Percentiles rank a stretch among this genome's conserved stretches.
Evolutionary conservation across 306 rosid species (phyloP).

Genomic region (Trifolium dubium): DNA sequence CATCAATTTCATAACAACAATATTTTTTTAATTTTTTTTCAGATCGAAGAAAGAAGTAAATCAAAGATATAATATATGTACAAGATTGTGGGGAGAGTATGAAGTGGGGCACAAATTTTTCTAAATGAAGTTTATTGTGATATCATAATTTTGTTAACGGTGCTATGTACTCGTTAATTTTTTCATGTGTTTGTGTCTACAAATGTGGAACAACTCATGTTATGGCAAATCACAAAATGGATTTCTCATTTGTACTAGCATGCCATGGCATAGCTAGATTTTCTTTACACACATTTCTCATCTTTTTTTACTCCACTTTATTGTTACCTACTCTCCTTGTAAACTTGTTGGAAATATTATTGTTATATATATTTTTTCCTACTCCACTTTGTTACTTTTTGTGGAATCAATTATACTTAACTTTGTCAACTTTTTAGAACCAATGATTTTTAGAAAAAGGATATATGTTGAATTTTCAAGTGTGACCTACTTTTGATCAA

Average conservation of each 20-base stretch:
- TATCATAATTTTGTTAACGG: conserved; percentile 51
- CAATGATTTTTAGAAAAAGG: background rate
- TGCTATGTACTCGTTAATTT: conserved; percentile 50
- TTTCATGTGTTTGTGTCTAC: conserved; percentile 86
- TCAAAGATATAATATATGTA: conserved; percentile 22
- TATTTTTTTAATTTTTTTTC: conserved; percentile 3
- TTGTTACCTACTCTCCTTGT: conserved; percentile 47
- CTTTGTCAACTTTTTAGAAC: conserved; percentile 2
- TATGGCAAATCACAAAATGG: conserved; percentile 48
- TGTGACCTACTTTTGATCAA: background rate
- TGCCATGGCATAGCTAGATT: conserved; percentile 35
- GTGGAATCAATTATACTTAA: conserved; percentile 48
- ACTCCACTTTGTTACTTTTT: conserved; percentile 38
- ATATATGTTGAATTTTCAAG: background rate
- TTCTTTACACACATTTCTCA: conserved; percentile 44
- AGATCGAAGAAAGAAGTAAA: conserved; percentile 43
- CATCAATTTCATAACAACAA: background rate
- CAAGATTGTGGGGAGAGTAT: conserved; percentile 31
- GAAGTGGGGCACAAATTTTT: conserved; percentile 50
- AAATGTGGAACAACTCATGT: conserved; percentile 65
- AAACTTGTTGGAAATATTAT: conserved; percentile 50
- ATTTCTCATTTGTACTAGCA: conserved; percentile 44
- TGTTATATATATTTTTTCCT: conserved; percentile 24
- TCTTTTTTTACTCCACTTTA: conserved; percentile 41
- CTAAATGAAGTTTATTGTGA: conserved; percentile 36